Conservation (phyloP, 2,329 filamentous ascomycete species). For the Aspergillus neotritici region DNA sequence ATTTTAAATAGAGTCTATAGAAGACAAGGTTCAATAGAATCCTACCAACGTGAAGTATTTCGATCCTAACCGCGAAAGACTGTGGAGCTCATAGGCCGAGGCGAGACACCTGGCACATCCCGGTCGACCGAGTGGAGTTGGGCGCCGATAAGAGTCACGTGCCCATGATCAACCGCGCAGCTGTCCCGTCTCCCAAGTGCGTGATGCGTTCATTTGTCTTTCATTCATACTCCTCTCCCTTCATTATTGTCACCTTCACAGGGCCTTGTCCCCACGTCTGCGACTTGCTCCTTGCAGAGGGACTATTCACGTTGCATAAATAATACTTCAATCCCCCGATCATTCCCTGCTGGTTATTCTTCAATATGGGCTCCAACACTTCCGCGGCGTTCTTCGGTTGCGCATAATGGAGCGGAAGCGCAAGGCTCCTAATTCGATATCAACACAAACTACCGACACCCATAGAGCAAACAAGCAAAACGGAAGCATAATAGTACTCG, state of each 20-base stretch:
- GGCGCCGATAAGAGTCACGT: conserved; percentile 28
- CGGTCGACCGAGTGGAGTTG: conserved; percentile 5
- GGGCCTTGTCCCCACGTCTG: too few species aligned
- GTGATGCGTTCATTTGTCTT: conserved; percentile 7
- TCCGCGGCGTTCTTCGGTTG: conserved; percentile 13
- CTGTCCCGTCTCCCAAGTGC: conserved; percentile 14
- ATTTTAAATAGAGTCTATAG: too few species aligned
- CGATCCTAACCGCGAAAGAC: too few species aligned
- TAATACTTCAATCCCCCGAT: not conserved
- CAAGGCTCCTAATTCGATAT: conserved; percentile 14
- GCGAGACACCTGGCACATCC: too few species aligned
- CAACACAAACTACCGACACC: conserved; percentile 8
- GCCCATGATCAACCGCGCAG: conserved; percentile 23
- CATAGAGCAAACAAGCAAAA: conserved; percentile 7
- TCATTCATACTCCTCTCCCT: conserved; percentile 5
- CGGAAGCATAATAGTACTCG: conserved; percentile 5
- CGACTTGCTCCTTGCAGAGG: too few species aligned
- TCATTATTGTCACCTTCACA: too few species aligned
- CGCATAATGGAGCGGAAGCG: conserved; percentile 24
- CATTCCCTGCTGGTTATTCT: conserved; percentile 1
- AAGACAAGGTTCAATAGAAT: too few species aligned
- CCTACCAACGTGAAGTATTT: too few species aligned
- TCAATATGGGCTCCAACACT: conserved; percentile 16
- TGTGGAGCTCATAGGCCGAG: too few species aligned
- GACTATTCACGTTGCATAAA: too few species aligned